Conservation (phyloP, 2,329 filamentous ascomycete species). For the Colletotrichum plurivorum region DNA sequence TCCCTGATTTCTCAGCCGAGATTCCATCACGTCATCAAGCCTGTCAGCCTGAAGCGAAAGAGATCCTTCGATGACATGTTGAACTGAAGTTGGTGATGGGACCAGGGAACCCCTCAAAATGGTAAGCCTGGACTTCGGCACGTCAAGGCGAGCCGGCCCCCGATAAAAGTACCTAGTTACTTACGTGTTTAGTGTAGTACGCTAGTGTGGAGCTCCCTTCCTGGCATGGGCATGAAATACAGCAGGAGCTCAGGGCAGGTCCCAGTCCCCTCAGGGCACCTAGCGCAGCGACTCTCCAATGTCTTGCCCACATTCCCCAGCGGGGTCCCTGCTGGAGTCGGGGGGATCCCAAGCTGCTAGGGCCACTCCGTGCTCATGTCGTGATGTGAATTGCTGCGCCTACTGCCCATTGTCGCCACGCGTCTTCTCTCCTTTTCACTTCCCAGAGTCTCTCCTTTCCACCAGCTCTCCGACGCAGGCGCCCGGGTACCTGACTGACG, state of each 20-base stretch:
- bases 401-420: constrained; percentile 31
- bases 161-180: not conserved
- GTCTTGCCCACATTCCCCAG: constrained; percentile 1
- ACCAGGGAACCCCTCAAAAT: not conserved
- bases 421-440: constrained; percentile 34
- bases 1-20: constrained; percentile 10
- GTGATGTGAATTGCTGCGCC: constrained; percentile 32
- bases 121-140: not conserved
- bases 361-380: constrained; percentile 28
- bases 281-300: constrained; percentile 18
- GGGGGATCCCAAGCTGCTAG: constrained; percentile 10
- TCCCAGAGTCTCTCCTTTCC: not conserved
- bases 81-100: not conserved
- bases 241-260: not conserved
- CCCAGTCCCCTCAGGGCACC: too few species aligned
- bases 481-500: not conserved
- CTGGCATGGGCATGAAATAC: not conserved
- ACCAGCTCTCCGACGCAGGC: constrained; percentile 24
- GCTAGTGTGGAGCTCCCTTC: constrained; percentile 24
- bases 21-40: constrained; percentile 1
- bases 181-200: not conserved
- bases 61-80: not conserved
- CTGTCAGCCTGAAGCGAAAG: not conserved
- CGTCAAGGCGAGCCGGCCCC: not conserved
- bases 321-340: not conserved